phyloP scores from a whole-genome alignment of 2,329 filamentous ascomycete genomes.

The Incumbomyces delicatus region DNA sequence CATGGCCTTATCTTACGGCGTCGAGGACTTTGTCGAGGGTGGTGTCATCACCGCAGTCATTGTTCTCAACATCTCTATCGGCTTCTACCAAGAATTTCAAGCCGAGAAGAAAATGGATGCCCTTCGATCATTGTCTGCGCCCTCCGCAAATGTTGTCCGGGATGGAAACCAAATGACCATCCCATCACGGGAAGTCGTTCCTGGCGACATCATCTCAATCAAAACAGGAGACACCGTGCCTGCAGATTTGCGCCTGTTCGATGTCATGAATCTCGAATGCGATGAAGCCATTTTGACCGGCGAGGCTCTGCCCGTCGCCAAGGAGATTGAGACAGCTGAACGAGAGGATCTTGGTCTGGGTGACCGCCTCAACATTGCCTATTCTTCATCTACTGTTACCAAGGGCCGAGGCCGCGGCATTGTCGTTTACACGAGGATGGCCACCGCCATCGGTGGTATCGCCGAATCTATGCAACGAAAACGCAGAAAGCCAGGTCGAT shows the following conservation, averaged over 20 bases:
- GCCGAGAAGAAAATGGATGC: slow-evolving; percentile 53
- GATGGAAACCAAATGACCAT: slow-evolving; percentile 44
- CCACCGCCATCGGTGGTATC: slow-evolving; percentile 53
- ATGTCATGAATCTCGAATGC: slow-evolving; percentile 61
- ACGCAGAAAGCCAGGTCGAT: slow-evolving; percentile 30
- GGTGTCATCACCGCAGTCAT: slow-evolving; percentile 52
- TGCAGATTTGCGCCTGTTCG: slow-evolving; percentile 46
- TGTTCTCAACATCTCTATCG: slow-evolving; percentile 47
- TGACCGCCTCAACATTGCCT: slow-evolving; percentile 52
- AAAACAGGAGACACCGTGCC: slow-evolving; percentile 50
- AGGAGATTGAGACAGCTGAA: slow-evolving; percentile 32
- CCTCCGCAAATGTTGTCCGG: slow-evolving; percentile 47
- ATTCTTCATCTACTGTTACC: slow-evolving; percentile 51
- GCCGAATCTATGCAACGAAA: slow-evolving; percentile 48
- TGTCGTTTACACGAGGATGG: slow-evolving; percentile 51
- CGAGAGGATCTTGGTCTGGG: slow-evolving; percentile 38
- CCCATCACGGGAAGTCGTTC: slow-evolving; percentile 49
- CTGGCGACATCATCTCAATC: slow-evolving; percentile 46
- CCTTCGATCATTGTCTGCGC: slow-evolving; percentile 46
- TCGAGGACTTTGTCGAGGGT: slow-evolving; percentile 48
- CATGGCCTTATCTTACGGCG: slow-evolving; percentile 53
- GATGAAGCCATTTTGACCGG: slow-evolving; percentile 57
- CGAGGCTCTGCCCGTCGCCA: slow-evolving; percentile 50
- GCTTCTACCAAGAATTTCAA: slow-evolving; percentile 51
- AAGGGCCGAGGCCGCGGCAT: slow-evolving; percentile 50